Conservation (phyloP, 2,329 filamentous ascomycete species). For the Trichoderma lentiforme region DNA sequence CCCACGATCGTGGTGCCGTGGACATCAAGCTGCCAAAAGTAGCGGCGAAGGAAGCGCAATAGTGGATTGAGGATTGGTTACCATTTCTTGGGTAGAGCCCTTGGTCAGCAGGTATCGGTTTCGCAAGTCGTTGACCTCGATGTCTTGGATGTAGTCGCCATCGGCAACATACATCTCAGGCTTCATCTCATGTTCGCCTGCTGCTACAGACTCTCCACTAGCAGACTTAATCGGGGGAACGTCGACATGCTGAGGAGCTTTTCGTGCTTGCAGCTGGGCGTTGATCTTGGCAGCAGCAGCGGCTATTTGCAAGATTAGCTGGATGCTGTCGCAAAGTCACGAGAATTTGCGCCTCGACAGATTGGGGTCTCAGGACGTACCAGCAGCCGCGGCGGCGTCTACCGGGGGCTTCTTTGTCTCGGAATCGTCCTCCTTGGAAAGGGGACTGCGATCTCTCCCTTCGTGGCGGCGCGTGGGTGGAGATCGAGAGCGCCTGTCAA, state of each 20-base stretch:
- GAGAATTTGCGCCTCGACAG: slow-evolving; percentile 1
- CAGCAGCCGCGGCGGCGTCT: slow-evolving; percentile 75
- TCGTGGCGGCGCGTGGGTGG: slow-evolving; percentile 67
- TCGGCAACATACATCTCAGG: slow-evolving; percentile 91
- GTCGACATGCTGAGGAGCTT: slow-evolving; percentile 86
- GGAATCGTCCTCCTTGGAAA: slow-evolving; percentile 47
- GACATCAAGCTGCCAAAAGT: slow-evolving; percentile 35
- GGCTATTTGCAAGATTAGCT: slow-evolving; percentile 47
- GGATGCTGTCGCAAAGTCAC: not conserved
- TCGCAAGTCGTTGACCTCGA: slow-evolving; percentile 96
- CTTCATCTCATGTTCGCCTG: slow-evolving; percentile 59
- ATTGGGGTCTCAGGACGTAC: slow-evolving; percentile 43
- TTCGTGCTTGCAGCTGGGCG: slow-evolving; percentile 78
- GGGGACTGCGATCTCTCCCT: slow-evolving; percentile 76
- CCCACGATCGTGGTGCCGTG: slow-evolving; percentile 49
- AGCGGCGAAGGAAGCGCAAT: slow-evolving; percentile 28
- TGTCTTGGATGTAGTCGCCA: slow-evolving; percentile 97
- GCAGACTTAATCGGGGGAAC: slow-evolving; percentile 71
- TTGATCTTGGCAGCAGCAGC: slow-evolving; percentile 88
- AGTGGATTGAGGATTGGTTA: slow-evolving; percentile 66
- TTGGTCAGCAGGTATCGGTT: slow-evolving; percentile 98
- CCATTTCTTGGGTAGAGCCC: slow-evolving; percentile 97
- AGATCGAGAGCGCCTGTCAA: slow-evolving; percentile 88
- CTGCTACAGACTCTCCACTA: slow-evolving; percentile 41
- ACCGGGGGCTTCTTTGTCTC: slow-evolving; percentile 48